Conservation (phyloP, 148 eudicot genomes). For the Drosera capensis region DNA sequence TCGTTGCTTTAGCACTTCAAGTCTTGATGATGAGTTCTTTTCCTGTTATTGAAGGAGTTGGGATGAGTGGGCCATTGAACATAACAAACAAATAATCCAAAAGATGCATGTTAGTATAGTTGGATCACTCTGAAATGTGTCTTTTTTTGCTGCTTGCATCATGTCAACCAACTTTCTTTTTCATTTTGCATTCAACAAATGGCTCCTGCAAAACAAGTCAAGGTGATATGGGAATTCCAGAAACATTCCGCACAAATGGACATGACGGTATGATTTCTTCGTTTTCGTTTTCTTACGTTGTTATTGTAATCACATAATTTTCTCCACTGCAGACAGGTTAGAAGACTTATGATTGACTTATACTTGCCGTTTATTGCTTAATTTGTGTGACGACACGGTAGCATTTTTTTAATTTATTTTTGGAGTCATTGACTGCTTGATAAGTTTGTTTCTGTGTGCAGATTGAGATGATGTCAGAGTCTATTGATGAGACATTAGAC, state of each 20-base stretch:
- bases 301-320: not conserved
- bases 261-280: conserved; percentile 58
- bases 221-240: conserved; percentile 71
- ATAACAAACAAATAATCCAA: too few species aligned
- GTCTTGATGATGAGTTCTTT: too few species aligned
- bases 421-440: conserved; percentile 4
- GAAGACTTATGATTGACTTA: too few species aligned
- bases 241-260: conserved; percentile 93
- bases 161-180: not conserved
- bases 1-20: too few species aligned
- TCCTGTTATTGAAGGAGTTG: too few species aligned
- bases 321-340: too few species aligned
- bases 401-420: not conserved
- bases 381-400: too few species aligned
- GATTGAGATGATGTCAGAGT: conserved; percentile 98
- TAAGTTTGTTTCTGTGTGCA: conserved; percentile 11
- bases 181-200: conserved; percentile 37
- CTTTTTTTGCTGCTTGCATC: conserved; percentile 5
- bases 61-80: too few species aligned
- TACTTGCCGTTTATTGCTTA: too few species aligned
- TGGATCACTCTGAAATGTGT: not conserved
- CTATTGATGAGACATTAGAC: conserved; percentile 82
- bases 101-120: too few species aligned
- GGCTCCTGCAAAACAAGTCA: conserved; percentile 77
- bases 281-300: not conserved